These are phyloP conservation scores for Lachnellula subtilissima DNA, from an alignment of 2,329 filamentous ascomycete species.

Conservation along the genomic window DNA sequence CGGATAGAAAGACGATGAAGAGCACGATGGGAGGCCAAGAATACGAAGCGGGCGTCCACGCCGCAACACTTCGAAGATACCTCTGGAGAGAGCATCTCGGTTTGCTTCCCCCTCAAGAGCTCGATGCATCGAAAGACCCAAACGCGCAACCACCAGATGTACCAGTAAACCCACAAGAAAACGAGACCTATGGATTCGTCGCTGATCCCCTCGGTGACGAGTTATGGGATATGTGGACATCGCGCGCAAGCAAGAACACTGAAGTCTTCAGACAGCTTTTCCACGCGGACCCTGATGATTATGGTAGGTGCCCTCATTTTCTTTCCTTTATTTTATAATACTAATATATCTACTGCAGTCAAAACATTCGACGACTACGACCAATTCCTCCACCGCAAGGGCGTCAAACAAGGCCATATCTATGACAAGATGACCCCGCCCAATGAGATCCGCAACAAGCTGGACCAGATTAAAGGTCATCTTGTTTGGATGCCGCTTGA, in stretches of 20 bases:
- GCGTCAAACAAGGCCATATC: constrained; percentile 78
- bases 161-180: constrained; percentile 60
- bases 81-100: constrained; percentile 91
- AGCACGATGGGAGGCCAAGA: constrained; percentile 74
- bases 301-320: constrained; percentile 46
- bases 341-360: constrained; percentile 42
- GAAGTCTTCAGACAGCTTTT: constrained; percentile 73
- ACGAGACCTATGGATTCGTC: constrained; percentile 60
- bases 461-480: constrained; percentile 80
- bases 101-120: constrained; percentile 67
- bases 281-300: constrained; percentile 83
- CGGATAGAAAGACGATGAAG: constrained; percentile 68
- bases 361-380: constrained; percentile 90
- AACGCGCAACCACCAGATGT: constrained; percentile 71
- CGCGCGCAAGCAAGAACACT: constrained; percentile 66
- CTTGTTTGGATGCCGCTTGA: constrained; percentile 93
- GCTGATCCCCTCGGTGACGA: constrained; percentile 66
- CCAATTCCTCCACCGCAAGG: constrained; percentile 63
- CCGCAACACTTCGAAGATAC: constrained; percentile 72
- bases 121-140: constrained; percentile 60
- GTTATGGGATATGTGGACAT: constrained; percentile 65
- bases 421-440: constrained; percentile 74
- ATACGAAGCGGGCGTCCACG: constrained; percentile 76
- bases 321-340: background rate
- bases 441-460: constrained; percentile 66